Evolutionary conservation across 2,329 filamentous ascomycete species (phyloP), one percentile per base, ranked within the genome.

Genomic region (Fusarium sp.): DNA sequence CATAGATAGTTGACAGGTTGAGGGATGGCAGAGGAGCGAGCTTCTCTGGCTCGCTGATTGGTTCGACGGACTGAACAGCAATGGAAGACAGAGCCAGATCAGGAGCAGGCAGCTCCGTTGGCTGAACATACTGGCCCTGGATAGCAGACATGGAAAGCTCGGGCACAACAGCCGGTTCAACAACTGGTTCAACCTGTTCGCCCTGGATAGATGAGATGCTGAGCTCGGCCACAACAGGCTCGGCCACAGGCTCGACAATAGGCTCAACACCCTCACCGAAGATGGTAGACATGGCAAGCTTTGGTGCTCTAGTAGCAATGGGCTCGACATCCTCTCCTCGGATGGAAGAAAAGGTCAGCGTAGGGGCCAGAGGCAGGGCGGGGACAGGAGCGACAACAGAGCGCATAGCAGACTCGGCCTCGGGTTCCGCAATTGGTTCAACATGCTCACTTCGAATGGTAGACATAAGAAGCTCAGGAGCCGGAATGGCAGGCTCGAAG

Each of bases 11-110:
- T 6, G 76, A 77, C 33, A 79, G 56, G 32, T 62, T 73, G 27
- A 79, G 67, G 6, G 63, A 71, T 51, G 68, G 71, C 8, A 30
- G 60, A 20, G 75, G 76, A 44, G 75, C 70, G n/a, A 76, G 51
- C 41, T 68, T 70, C 61, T 82, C 77, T 61, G 57, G 43, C 80
- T 76, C 44, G 63, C 53, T 27, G 75, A 80, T 60, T 76, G 74
- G 72, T 19, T 74, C 75, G 17, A 78, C 76, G 8, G 74, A 64
- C 53, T 79, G 65, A 2, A 70, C 71, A 20, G 70, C 48, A 48
- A 78, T 73, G 17, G 72, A 57, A 7, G 78, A 78, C 10, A 79
- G 51, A 8, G 65, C 71, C 41, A 79, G 70, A 20, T 70, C 71
- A 20, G 71, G 70, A 8, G 54, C 44, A 39, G 63, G 56, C 14